Conservation (phyloP, 345 rosid genomes). For the Combretum micranthum region DNA sequence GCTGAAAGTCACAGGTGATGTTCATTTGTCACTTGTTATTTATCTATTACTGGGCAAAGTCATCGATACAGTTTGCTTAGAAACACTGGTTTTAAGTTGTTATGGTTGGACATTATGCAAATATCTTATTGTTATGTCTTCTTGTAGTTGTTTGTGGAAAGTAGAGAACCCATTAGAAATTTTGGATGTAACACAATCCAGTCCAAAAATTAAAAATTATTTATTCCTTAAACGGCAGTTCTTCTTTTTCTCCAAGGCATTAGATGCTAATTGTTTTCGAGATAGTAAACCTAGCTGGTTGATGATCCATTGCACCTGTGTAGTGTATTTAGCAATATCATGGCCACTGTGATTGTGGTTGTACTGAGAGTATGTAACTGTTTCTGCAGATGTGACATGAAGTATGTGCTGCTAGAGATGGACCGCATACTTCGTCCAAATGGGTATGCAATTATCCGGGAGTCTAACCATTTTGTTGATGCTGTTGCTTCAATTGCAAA, state of each 20-base stretch:
- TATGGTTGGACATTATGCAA: no score
- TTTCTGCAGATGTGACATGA: conserved; percentile 77
- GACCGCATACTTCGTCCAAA: conserved; percentile 79
- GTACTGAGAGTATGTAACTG: conserved; percentile 1
- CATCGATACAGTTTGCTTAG: no score
- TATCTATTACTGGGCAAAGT: background rate
- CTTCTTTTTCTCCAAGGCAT: no score
- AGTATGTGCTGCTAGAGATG: conserved; percentile 85
- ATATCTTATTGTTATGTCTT: no score
- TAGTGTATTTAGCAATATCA: background rate
- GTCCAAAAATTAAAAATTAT: no score
- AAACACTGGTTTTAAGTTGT: background rate
- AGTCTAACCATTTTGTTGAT: conserved; percentile 73
- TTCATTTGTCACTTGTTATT: background rate
- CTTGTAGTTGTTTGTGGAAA: no score
- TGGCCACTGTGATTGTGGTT: conserved; percentile 3
- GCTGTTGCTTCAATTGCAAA: conserved; percentile 58
- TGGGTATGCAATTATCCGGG: conserved; percentile 70
- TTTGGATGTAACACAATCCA: background rate
- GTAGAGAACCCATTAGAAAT: no score
- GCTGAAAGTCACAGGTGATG: conserved; percentile 84
- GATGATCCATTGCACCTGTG: background rate
- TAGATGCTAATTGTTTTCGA: no score
- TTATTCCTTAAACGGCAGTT: no score
- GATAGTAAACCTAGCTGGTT: no score